Conservation (phyloP, 2,329 filamentous ascomycete species). For the Pyrenophora seminiperda region DNA sequence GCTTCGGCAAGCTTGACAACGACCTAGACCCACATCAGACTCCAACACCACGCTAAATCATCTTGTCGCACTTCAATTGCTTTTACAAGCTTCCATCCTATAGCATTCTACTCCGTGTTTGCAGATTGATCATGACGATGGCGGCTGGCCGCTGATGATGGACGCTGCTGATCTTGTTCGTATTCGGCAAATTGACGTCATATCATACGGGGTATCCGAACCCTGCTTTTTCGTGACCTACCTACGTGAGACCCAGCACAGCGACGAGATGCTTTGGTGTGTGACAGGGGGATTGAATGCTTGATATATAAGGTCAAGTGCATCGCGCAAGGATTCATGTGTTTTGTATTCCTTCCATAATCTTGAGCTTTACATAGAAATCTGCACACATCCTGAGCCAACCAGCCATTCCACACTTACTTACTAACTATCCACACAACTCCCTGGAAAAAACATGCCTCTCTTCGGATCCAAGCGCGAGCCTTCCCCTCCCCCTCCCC, state of each 20-base stretch:
- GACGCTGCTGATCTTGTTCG: conserved; percentile 11
- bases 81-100: too few relatives aligned
- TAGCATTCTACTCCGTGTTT: background rate
- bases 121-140: conserved; percentile 11
- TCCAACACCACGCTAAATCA: too few relatives aligned
- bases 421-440: background rate
- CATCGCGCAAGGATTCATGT: too few relatives aligned
- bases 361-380: too few relatives aligned
- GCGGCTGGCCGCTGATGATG: conserved; percentile 3
- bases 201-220: conserved; percentile 10
- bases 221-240: conserved; percentile 6
- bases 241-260: background rate
- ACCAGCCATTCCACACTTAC: too few relatives aligned
- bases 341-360: too few relatives aligned
- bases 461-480: conserved; percentile 42
- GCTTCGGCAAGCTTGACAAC: too few relatives aligned
- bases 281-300: background rate
- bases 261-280: too few relatives aligned
- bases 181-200: conserved; percentile 23
- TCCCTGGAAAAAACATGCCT: conserved; percentile 32
- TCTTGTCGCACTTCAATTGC: too few relatives aligned
- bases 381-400: background rate
- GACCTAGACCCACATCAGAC: too few relatives aligned
- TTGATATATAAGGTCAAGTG: conserved; percentile 8
- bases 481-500: conserved; percentile 31